Evolutionary conservation across 2,329 filamentous ascomycete species (phyloP).

Genomic region (Ascochyta fabae): DNA sequence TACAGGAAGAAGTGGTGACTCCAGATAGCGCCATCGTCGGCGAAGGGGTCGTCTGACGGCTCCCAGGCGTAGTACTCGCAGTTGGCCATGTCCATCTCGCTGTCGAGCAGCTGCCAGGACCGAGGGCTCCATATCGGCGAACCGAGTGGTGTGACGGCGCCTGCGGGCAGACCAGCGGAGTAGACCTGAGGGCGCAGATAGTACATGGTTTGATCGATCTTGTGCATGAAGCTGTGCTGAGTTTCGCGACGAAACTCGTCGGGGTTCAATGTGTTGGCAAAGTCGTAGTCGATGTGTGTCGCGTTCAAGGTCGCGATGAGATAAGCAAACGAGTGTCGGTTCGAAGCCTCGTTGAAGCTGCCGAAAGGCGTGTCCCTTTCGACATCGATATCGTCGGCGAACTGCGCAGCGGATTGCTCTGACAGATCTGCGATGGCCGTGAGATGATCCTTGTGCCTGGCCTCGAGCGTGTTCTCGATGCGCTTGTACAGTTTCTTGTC

Average conservation of each 20-base stretch:
- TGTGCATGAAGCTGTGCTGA: constrained; percentile 81
- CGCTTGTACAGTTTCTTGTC: constrained; percentile 98
- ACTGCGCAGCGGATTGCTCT: constrained; percentile 76
- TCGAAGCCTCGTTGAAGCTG: constrained; percentile 83
- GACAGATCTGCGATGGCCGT: constrained; percentile 87
- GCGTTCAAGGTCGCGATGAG: constrained; percentile 96
- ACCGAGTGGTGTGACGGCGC: constrained; percentile 56
- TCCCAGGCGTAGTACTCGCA: constrained; percentile 91
- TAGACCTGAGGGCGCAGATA: constrained; percentile 74
- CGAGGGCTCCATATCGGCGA: constrained; percentile 80
- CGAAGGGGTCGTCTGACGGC: constrained; percentile 88
- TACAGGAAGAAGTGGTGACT: constrained; percentile 97
- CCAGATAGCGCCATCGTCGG: constrained; percentile 94
- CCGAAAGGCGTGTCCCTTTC: constrained; percentile 92
- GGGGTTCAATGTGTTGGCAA: constrained; percentile 88
- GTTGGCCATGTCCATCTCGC: constrained; percentile 89
- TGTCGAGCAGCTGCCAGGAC: constrained; percentile 92
- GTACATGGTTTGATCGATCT: constrained; percentile 82
- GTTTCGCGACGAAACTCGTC: constrained; percentile 88
- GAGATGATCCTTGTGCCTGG: constrained; percentile 86
- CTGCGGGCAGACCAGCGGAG: constrained; percentile 50
- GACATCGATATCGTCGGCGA: constrained; percentile 72
- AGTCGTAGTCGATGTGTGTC: constrained; percentile 95
- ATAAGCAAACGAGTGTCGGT: constrained; percentile 92
- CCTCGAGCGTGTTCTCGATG: constrained; percentile 89